Evolutionary conservation across 2,329 filamentous ascomycete genomes (phyloP).

Genomic region (Epichloe scottii): DNA sequence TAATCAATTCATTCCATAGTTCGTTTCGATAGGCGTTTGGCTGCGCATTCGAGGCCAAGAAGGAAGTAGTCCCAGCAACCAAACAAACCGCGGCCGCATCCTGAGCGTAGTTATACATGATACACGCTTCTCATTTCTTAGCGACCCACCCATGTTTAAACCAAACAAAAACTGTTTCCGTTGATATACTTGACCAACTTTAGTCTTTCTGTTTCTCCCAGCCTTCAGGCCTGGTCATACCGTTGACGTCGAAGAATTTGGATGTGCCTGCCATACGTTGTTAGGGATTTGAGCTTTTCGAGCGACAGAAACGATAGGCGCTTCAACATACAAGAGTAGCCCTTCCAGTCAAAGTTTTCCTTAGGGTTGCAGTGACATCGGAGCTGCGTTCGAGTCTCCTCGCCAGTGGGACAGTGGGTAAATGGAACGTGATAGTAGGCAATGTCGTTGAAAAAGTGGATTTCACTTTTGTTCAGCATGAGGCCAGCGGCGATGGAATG

Average conservation of each 20-base stretch:
- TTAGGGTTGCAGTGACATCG: conserved; percentile 91
- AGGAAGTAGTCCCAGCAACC: neutral
- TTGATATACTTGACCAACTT: neutral
- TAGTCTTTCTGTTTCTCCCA: conserved; percentile 40
- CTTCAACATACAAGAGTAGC: conserved; percentile 73
- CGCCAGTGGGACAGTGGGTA: conserved; percentile 89
- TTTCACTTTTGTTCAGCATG: conserved; percentile 80
- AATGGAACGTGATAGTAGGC: conserved; percentile 97
- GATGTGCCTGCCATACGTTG: conserved; percentile 40
- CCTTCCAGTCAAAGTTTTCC: conserved; percentile 99
- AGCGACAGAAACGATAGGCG: too few species aligned
- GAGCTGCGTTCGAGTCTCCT: conserved; percentile 69
- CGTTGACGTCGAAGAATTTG: conserved; percentile 74
- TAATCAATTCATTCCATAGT: neutral
- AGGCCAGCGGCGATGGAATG: conserved; percentile 92
- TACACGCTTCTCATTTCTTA: neutral
- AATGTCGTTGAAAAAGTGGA: conserved; percentile 99
- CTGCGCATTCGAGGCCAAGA: neutral
- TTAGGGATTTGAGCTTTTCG: conserved; percentile 1
- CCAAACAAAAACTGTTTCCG: neutral
- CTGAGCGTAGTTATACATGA: neutral
- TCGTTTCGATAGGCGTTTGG: neutral
- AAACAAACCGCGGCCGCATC: neutral
- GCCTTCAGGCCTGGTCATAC: conserved; percentile 69
- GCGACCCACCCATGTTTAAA: neutral